A percentile compares a stretch with the other conserved stretches of the same genome.
Evolutionary conservation across 768 basidiomycete species (phyloP).

Genomic region (Serendipita indica): DNA sequence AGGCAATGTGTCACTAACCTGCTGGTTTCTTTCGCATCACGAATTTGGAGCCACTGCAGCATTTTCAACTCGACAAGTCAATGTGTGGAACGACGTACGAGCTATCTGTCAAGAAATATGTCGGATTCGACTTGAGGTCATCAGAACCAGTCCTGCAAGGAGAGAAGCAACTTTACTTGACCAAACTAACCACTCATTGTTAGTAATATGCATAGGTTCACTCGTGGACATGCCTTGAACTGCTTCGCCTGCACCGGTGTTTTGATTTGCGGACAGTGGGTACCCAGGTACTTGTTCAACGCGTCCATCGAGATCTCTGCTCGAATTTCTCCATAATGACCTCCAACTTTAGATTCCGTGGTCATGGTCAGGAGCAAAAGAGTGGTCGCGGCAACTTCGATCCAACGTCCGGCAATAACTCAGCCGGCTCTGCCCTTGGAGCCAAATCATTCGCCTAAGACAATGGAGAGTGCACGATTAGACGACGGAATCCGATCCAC

Average conservation of each 20-base stretch:
- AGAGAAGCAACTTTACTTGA: conserved; percentile 39
- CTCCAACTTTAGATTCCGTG: neutral
- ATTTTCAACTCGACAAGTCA: neutral
- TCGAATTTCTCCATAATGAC: conserved; percentile 39
- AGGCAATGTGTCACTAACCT: neutral
- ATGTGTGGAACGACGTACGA: conserved; percentile 29
- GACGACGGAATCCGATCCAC: conserved; percentile 39
- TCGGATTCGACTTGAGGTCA: conserved; percentile 69
- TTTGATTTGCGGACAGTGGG: conserved; percentile 38
- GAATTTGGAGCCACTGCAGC: conserved; percentile 39
- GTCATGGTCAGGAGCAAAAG: neutral
- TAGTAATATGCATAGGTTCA: neutral
- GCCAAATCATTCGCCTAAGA: neutral
- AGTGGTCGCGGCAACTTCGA: neutral
- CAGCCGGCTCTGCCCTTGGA: neutral
- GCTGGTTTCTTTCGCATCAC: conserved; percentile 91
- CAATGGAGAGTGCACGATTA: conserved; percentile 37
- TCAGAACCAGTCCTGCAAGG: neutral
- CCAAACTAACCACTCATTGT: conserved; percentile 45
- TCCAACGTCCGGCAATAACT: neutral
- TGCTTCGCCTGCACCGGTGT: conserved; percentile 72
- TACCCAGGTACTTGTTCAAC: conserved; percentile 50
- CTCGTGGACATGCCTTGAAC: conserved; percentile 53
- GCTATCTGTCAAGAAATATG: conserved; percentile 78
- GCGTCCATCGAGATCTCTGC: conserved; percentile 49